Percentiles rank a stretch among this genome's conserved stretches.
These are phyloP conservation scores for Didymella arachidicola DNA, from an alignment of 2,329 filamentous ascomycete genomes.

Conservation along the genomic window DNA sequence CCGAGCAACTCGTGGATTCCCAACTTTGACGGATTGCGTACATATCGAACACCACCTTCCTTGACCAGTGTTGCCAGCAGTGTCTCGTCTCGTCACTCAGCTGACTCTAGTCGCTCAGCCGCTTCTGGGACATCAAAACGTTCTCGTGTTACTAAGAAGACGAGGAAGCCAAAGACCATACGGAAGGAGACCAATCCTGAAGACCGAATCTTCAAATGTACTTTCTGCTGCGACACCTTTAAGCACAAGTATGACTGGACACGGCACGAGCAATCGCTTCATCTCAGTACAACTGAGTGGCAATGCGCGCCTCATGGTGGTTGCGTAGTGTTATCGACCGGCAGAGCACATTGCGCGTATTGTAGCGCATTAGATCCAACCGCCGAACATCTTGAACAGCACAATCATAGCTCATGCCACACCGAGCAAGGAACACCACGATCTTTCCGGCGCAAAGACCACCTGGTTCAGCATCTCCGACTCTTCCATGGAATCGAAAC, in stretches of 20 bases:
- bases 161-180: constrained; percentile 8
- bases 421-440: constrained; percentile 28
- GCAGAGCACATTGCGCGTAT: constrained; percentile 49
- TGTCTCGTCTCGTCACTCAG: constrained; percentile 57
- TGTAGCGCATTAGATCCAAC: constrained; percentile 18
- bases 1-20: constrained; percentile 34
- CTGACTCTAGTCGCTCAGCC: constrained; percentile 58
- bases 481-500: constrained; percentile 35
- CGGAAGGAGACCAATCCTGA: constrained; percentile 13
- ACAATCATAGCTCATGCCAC: constrained; percentile 34
- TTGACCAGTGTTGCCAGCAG: constrained; percentile 52
- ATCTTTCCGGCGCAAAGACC: constrained; percentile 44
- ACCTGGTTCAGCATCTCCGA: constrained; percentile 38
- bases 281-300: constrained; percentile 40
- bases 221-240: constrained; percentile 43
- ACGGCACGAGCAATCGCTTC: constrained; percentile 41
- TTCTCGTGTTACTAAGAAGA: constrained; percentile 34
- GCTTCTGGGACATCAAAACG: constrained; percentile 66
- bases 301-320: constrained; percentile 28
- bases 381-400: constrained; percentile 25
- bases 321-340: constrained; percentile 58
- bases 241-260: constrained; percentile 43
- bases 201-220: constrained; percentile 35
- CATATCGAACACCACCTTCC: constrained; percentile 55
- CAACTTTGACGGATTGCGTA: constrained; percentile 36